Conservation (phyloP, 371 early-diverging fungal species). For the Mucor piriformis region DNA sequence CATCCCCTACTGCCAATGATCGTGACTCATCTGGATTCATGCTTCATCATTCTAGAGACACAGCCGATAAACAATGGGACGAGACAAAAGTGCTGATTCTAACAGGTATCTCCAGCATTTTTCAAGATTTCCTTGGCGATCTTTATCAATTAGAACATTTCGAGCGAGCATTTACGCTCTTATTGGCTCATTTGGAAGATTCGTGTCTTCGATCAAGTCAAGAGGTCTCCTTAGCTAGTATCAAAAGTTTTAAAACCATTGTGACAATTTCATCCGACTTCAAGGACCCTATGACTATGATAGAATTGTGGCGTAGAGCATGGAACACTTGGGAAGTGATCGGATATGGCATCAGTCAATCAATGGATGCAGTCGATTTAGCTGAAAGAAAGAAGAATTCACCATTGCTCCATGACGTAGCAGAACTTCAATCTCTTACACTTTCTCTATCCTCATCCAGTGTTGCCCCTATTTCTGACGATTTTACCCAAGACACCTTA, state of each 20-base stretch:
- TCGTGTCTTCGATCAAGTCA: slow-evolving; percentile 72
- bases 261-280: slow-evolving; percentile 46
- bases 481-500: slow-evolving; percentile 81
- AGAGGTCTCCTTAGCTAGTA: slow-evolving; percentile 78
- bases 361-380: slow-evolving; percentile 2
- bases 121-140: slow-evolving; percentile 69
- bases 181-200: slow-evolving; percentile 77
- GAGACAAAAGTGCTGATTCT: slow-evolving; percentile 90
- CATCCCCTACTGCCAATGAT: slow-evolving; percentile 30
- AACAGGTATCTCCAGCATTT: slow-evolving; percentile 73
- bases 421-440: slow-evolving; percentile 39
- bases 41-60: slow-evolving; percentile 73
- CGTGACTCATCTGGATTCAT: slow-evolving; percentile 49
- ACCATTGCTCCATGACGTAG: slow-evolving; percentile 15
- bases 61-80: slow-evolving; percentile 92
- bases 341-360: slow-evolving; percentile 59
- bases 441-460: slow-evolving; percentile 41
- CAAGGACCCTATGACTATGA: slow-evolving; percentile 33
- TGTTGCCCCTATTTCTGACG: slow-evolving; percentile 39
- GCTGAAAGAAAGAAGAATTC: not conserved
- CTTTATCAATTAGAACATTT: slow-evolving; percentile 64
- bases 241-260: slow-evolving; percentile 69
- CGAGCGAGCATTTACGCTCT: slow-evolving; percentile 62
- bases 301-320: slow-evolving; percentile 65
- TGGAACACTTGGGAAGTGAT: slow-evolving; percentile 84